phyloP scores from a whole-genome alignment of 805 yeast genomes.

The Wickerhamiella nectarea region DNA sequence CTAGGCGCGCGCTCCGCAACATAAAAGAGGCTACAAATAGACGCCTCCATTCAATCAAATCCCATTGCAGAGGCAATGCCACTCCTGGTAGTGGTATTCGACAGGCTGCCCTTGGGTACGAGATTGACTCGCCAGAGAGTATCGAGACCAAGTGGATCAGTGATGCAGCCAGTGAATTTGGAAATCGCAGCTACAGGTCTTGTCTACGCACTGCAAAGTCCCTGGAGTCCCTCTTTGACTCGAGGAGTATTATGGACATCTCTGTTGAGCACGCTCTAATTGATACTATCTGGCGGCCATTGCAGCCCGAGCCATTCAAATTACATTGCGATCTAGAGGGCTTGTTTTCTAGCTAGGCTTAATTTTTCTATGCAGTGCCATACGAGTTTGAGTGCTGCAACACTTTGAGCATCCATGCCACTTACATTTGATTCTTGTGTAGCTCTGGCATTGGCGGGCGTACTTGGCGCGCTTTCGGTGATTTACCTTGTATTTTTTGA shows the following conservation, averaged over 20 bases:
- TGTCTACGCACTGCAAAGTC: background rate
- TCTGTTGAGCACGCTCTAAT: slow-evolving; percentile 1
- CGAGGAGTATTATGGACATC: background rate
- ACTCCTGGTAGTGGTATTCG: no score
- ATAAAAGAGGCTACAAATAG: slow-evolving; percentile 3
- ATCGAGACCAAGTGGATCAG: slow-evolving; percentile 3
- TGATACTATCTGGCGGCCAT: slow-evolving; percentile 4
- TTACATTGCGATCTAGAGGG: background rate
- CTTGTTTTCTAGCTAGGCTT: background rate
- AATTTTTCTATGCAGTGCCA: background rate
- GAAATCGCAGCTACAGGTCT: background rate
- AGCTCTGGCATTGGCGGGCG: background rate
- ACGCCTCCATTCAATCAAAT: background rate
- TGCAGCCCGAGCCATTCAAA: background rate
- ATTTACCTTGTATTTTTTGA: background rate
- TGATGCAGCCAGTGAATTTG: background rate
- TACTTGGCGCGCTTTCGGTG: background rate
- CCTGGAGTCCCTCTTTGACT: background rate
- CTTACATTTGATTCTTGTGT: slow-evolving; percentile 4
- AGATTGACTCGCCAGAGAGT: no score
- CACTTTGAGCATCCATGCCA: background rate
- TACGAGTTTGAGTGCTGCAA: no score
- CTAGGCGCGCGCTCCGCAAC: background rate
- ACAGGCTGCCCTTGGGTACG: no score
- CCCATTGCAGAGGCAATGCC: background rate